These are phyloP conservation scores for Geranium incanum DNA, from an alignment of 441 rosid genomes.

Conservation along the genomic window DNA sequence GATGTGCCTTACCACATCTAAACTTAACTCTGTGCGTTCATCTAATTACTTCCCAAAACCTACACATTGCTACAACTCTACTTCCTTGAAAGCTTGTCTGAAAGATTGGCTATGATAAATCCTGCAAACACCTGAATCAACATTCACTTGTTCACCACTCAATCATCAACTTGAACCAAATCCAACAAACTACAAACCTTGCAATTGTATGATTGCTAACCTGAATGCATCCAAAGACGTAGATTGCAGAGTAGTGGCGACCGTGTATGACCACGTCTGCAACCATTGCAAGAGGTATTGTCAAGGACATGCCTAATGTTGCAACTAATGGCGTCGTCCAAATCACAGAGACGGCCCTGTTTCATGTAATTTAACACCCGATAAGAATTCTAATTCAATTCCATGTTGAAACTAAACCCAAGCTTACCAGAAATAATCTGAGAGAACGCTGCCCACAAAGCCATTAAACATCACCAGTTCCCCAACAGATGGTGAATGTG, in stretches of 20 bases:
- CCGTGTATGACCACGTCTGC: conserved; percentile 74
- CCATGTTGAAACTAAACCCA: not conserved
- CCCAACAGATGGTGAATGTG: conserved; percentile 32
- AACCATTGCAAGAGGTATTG: conserved; percentile 77
- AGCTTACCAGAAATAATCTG: conserved; percentile 55
- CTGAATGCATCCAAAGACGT: conserved; percentile 68
- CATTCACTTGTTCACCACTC: not conserved
- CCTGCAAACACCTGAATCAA: conserved; percentile 51
- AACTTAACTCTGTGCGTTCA: no score
- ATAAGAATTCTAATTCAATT: not conserved
- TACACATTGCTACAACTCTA: conserved; percentile 16
- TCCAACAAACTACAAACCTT: no score
- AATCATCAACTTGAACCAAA: no score
- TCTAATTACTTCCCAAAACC: not conserved
- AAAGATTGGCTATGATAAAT: conserved; percentile 40
- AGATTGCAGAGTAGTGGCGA: conserved; percentile 56
- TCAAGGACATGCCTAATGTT: conserved; percentile 70
- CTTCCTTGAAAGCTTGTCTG: conserved; percentile 29
- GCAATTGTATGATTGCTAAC: conserved; percentile 19
- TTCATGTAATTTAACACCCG: conserved; percentile 6
- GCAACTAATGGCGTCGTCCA: conserved; percentile 89
- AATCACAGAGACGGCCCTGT: conserved; percentile 78
- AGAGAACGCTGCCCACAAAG: conserved; percentile 45
- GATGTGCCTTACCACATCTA: no score
- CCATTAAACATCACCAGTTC: conserved; percentile 45